A percentile compares a stretch with the other conserved stretches of the same genome.
Conservation (phyloP, 495 filamentous ascomycete genomes). For the Clavariopsis aquatica region DNA sequence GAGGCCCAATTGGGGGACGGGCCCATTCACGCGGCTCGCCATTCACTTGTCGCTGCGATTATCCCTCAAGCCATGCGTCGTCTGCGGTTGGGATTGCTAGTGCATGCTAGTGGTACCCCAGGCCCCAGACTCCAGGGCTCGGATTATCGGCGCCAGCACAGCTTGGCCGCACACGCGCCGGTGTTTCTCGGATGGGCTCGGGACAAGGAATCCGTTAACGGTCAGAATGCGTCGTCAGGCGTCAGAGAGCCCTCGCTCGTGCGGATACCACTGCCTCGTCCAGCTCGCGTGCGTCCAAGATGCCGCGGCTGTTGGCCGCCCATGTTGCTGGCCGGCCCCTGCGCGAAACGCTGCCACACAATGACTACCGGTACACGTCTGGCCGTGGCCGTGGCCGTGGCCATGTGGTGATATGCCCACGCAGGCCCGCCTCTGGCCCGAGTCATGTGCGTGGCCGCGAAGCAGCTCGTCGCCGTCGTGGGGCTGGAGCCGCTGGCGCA, state of each 20-base stretch:
- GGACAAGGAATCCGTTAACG: conserved; percentile 9
- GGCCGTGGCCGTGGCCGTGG: conserved; percentile 1
- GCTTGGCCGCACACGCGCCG: neutral
- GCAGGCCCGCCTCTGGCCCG: neutral
- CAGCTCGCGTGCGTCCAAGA: neutral
- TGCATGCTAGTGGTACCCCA: conserved; percentile 8
- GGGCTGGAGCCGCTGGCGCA: neutral
- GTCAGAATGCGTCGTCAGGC: conserved; percentile 16
- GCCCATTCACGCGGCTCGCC: conserved; percentile 28
- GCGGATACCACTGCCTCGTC: conserved; percentile 13
- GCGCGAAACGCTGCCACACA: too few relatives aligned
- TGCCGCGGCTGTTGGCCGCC: conserved; percentile 19
- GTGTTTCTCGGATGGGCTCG: conserved; percentile 32
- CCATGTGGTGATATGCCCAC: too few relatives aligned
- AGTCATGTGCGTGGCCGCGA: neutral
- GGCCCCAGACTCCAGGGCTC: conserved; percentile 24
- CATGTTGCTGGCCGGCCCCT: neutral
- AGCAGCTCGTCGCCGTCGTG: neutral
- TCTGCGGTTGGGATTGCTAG: conserved; percentile 30
- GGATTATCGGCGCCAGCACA: conserved; percentile 23
- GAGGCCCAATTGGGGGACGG: conserved; percentile 3
- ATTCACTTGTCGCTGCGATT: conserved; percentile 25
- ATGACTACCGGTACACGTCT: too few relatives aligned
- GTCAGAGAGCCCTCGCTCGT: conserved; percentile 6
- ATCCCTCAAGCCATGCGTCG: conserved; percentile 36